Percentiles rank a stretch among this genome's conserved stretches.
Evolutionary conservation across 306 rosid species (phyloP).

Genomic region (Cucurbita moschata): DNA sequence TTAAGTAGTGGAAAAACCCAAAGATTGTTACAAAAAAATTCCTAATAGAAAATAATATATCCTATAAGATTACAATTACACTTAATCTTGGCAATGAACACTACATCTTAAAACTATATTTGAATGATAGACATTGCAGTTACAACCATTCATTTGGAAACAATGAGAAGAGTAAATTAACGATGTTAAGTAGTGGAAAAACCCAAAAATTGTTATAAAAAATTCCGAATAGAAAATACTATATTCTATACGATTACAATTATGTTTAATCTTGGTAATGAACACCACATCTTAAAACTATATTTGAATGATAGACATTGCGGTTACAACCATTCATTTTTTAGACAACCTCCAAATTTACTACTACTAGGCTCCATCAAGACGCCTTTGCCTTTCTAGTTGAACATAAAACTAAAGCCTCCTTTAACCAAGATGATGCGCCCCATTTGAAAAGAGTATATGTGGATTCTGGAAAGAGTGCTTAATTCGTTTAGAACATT

Average conservation of each 20-base stretch:
- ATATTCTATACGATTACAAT: not conserved
- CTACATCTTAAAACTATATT: not conserved
- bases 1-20: not conserved
- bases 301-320: not conserved
- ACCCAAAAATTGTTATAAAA: not conserved
- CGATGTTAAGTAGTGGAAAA: not conserved
- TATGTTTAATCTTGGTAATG: not conserved
- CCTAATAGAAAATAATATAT: not conserved
- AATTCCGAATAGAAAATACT: not conserved
- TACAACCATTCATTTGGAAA: not conserved
- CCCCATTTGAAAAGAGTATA: not conserved
- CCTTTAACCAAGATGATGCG: not conserved
- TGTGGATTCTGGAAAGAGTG: not conserved
- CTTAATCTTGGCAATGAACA: not conserved
- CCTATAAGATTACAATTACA: not conserved
- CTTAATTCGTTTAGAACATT: not conserved
- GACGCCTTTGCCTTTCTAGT: not conserved
- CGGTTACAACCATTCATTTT: not conserved
- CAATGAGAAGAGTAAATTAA: constrained; percentile 4
- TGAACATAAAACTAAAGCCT: not conserved
- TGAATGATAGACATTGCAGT: not conserved
- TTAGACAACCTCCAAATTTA: not conserved
- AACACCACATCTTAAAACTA: not conserved
- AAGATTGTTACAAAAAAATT: not conserved
- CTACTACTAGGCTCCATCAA: not conserved